phyloP scores from a whole-genome alignment of 2,329 filamentous ascomycete genomes.

The Zelopaecilomyces penicillatus region DNA sequence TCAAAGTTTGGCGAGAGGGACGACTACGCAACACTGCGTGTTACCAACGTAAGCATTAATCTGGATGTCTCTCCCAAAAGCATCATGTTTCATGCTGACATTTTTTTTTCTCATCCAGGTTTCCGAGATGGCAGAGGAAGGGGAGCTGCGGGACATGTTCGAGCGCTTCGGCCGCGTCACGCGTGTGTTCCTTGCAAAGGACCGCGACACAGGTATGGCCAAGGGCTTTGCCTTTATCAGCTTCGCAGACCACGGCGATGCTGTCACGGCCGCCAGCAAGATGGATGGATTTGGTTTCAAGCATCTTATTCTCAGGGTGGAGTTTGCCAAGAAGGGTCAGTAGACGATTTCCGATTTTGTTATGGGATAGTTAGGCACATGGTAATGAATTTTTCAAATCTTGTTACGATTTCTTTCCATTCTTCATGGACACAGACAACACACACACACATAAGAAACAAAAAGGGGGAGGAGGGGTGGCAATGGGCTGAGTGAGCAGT shows the following conservation, averaged over 20 bases:
- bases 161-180: slow-evolving; percentile 95
- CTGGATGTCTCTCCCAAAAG: not conserved
- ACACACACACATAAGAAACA: too few relatives aligned
- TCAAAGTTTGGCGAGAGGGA: slow-evolving; percentile 91
- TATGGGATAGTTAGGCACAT: slow-evolving; percentile 22
- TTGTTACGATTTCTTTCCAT: not conserved
- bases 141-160: slow-evolving; percentile 94
- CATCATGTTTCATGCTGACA: slow-evolving; percentile 15
- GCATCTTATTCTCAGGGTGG: slow-evolving; percentile 77
- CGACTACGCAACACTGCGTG: slow-evolving; percentile 89
- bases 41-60: slow-evolving; percentile 69
- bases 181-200: slow-evolving; percentile 94
- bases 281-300: slow-evolving; percentile 94
- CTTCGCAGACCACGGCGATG: slow-evolving; percentile 83
- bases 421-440: not conserved
- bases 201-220: slow-evolving; percentile 88
- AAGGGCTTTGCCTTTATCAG: slow-evolving; percentile 99
- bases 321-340: slow-evolving; percentile 72
- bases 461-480: too few relatives aligned
- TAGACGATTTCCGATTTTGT: slow-evolving; percentile 24
- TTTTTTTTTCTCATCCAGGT: slow-evolving; percentile 45
- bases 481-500: too few relatives aligned
- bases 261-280: slow-evolving; percentile 87
- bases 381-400: slow-evolving; percentile 9
- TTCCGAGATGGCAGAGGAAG: slow-evolving; percentile 93